Evolutionary conservation across 2,329 filamentous ascomycete genomes (phyloP).

Genomic region (Hypoxylon sp.): DNA sequence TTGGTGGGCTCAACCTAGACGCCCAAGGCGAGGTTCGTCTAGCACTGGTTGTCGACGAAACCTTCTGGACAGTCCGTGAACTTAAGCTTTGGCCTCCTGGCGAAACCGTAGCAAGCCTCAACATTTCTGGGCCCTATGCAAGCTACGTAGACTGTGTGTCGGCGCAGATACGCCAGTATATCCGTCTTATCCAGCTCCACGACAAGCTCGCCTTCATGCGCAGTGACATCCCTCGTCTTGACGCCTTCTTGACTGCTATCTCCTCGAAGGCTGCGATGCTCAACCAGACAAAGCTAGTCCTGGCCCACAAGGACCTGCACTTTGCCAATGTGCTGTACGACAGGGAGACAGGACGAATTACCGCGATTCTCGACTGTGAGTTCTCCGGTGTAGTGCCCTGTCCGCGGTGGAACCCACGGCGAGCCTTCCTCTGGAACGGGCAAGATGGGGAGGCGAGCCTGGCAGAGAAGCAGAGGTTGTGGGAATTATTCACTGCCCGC

Average conservation of each 20-base stretch:
- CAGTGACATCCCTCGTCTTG: conserved; percentile 49
- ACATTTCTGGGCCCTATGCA: conserved; percentile 47
- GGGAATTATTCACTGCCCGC: background rate
- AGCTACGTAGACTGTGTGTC: conserved; percentile 49
- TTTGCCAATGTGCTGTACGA: conserved; percentile 56
- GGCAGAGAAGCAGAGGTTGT: background rate
- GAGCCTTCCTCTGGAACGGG: conserved; percentile 53
- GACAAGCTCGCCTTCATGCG: conserved; percentile 47
- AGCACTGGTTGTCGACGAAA: conserved; percentile 54
- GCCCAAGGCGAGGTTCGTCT: conserved; percentile 27
- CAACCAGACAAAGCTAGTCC: conserved; percentile 43
- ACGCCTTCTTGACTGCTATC: conserved; percentile 42
- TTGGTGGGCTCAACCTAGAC: conserved; percentile 50
- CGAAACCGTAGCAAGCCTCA: conserved; percentile 40
- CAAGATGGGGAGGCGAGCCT: background rate
- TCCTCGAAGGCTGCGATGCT: conserved; percentile 29
- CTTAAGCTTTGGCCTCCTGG: conserved; percentile 47
- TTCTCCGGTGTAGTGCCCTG: conserved; percentile 55
- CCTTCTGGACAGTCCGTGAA: conserved; percentile 54
- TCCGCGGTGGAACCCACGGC: conserved; percentile 54
- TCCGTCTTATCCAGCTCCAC: conserved; percentile 50
- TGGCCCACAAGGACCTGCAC: conserved; percentile 57
- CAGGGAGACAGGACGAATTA: conserved; percentile 46
- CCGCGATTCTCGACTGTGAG: conserved; percentile 56
- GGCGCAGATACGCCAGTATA: conserved; percentile 47